These are phyloP conservation scores for Golubevia pallescens DNA, from an alignment of 1,284 basidiomycete genomes.

Conservation along the genomic window DNA sequence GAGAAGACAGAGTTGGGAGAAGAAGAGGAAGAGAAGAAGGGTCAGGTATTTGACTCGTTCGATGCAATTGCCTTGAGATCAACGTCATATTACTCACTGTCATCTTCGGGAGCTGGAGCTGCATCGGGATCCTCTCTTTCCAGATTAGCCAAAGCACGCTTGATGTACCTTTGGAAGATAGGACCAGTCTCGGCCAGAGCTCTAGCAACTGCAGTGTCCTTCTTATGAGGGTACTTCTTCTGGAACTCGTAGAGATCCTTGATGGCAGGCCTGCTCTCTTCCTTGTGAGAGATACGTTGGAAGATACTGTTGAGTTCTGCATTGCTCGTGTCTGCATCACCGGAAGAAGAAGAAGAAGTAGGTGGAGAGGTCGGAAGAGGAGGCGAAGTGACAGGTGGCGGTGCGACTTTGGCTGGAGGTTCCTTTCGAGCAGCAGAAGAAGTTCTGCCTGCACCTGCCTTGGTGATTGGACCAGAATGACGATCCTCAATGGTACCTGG, in stretches of 20 bases:
- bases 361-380: no score
- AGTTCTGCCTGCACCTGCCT: background rate
- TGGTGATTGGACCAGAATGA: background rate
- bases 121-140: no score
- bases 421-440: background rate
- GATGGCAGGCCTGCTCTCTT: constrained; percentile 51
- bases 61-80: no score
- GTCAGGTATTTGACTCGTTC: no score
- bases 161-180: constrained; percentile 62
- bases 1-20: no score
- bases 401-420: no score
- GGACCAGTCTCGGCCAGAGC: constrained; percentile 57
- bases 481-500: background rate
- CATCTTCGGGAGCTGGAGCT: no score
- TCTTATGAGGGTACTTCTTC: constrained; percentile 45
- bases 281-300: constrained; percentile 57
- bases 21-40: no score
- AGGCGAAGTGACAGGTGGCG: no score
- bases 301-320: constrained; percentile 55
- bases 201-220: constrained; percentile 36
- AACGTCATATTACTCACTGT: no score
- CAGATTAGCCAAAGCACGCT: constrained; percentile 57
- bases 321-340: constrained; percentile 20
- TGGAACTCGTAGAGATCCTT: constrained; percentile 60
- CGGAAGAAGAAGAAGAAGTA: no score